A percentile compares a stretch with the other conserved stretches of the same genome.
Evolutionary conservation across 192 early-diverging fungal genomes (phyloP).

Genomic region (Backusella westeae): DNA sequence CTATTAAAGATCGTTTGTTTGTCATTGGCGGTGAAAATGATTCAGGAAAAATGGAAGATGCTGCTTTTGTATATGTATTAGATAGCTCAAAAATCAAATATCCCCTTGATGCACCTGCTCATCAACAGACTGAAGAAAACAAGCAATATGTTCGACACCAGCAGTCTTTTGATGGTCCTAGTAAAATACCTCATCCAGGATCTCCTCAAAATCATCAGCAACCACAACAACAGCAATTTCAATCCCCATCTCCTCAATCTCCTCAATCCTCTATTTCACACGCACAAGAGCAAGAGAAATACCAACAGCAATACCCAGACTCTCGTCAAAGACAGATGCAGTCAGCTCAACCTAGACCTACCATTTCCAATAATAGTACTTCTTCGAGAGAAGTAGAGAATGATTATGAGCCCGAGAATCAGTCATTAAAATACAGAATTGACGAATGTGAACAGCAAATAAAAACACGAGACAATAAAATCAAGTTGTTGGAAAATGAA

Average conservation of each 20-base stretch:
- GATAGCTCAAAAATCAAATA: slow-evolving; percentile 54
- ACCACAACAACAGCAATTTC: neutral
- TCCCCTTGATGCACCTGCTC: slow-evolving; percentile 16
- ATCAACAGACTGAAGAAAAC: neutral
- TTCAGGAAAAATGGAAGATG: slow-evolving; percentile 39
- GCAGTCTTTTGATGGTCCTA: neutral
- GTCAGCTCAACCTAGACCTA: neutral
- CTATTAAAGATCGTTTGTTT: slow-evolving; percentile 47
- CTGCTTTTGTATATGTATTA: slow-evolving; percentile 37
- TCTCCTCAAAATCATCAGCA: neutral
- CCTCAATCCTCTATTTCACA: neutral
- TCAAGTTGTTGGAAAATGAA: too few species aligned
- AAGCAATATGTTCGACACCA: slow-evolving; percentile 3
- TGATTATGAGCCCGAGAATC: neutral
- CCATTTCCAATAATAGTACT: neutral
- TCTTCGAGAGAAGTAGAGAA: neutral
- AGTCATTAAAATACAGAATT: too few species aligned
- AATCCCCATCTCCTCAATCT: neutral
- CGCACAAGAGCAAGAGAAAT: neutral
- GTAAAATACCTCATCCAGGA: neutral
- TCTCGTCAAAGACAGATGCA: neutral
- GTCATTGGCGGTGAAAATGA: slow-evolving; percentile 53
- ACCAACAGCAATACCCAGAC: neutral
- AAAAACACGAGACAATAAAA: too few species aligned
- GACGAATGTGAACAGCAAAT: too few species aligned